Base-by-base conservation (phyloP, 768 basidiomycete species). In the Cubamyces lactineus region DNA sequence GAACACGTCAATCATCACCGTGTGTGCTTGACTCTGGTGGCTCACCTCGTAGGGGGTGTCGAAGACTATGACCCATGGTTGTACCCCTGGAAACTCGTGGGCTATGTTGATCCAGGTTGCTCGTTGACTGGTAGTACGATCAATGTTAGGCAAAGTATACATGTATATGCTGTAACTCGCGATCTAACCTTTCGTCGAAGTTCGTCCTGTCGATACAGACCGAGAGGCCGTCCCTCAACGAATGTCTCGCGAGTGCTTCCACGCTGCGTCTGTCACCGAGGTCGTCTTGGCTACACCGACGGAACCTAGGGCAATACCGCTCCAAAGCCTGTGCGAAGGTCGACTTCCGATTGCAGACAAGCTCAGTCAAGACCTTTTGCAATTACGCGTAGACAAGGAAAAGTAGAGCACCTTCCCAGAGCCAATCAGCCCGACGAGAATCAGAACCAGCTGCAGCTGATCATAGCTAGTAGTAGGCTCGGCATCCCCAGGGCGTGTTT, bases 151-250 rank as follows among this genome's bases (percentile, higher is more conserved):
- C 30, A 39, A 16, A 39, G 19, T 19, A 17, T 46, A 50, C 16
- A 26, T 13, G 40, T n/a, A 41, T 53, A 23, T 46, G 30, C 34
- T 19, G 19, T 19, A 50, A n/a, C 3, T 15, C 34, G 9, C 9
- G 5, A 17, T 6, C 72, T 70, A 61, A 91, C 89, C 70, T 70
- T 57, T 79, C 78, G 71, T 92, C 83, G 65, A 92, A 82, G 75
- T 93, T 92, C 24, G 89, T 89, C 62, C 91, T 82, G 70, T 92
- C 92, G 46, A 92, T 82, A 71, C 88, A 90, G 16, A 87, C 87
- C n/a, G 88, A 92, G 50, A 77, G 72, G n/a, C 89, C 88, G 64
- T 80, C 72, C 48, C 68, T 64, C 53, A 92, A 79, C 7, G 80
- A 78, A 23, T 75, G 65, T 60, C 84, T 74, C 5, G 84, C 87